Conservation (phyloP, 2,329 filamentous ascomycete species). For the Ambrosiella xylebori region DNA sequence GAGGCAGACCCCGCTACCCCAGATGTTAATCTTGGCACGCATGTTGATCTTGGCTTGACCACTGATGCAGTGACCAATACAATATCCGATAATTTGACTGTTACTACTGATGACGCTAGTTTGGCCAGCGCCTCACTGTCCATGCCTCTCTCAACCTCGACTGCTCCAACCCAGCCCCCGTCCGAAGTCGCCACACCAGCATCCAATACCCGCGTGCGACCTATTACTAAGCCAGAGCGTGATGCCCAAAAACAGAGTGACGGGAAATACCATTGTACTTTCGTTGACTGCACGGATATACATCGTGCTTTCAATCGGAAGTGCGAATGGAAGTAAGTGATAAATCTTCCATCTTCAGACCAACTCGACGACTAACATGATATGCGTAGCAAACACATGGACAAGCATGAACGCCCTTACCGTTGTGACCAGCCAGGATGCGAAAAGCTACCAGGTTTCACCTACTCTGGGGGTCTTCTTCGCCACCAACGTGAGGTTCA, state of each 20-base stretch:
- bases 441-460: constrained; percentile 85
- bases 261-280: constrained; percentile 63
- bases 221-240: constrained; percentile 42
- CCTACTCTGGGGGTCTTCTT: constrained; percentile 77
- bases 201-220: constrained; percentile 26
- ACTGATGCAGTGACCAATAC: not conserved
- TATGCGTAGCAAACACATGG: constrained; percentile 77
- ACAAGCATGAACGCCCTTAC: constrained; percentile 90
- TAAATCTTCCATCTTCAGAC: not conserved
- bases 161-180: not conserved
- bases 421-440: constrained; percentile 69
- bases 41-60: not conserved
- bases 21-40: constrained; percentile 1
- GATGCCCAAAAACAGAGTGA: constrained; percentile 44
- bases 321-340: constrained; percentile 80
- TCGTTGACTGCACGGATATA: constrained; percentile 49
- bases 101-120: not conserved
- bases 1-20: constrained; percentile 2
- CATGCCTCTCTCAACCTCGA: not conserved
- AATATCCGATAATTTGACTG: not conserved
- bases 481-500: constrained; percentile 90
- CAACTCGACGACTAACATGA: not conserved
- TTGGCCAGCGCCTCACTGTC: not conserved
- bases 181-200: not conserved
- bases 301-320: constrained; percentile 55